Evolutionary conservation across 306 rosid genomes (phyloP), one percentile per base, ranked within the genome.

Genomic region (Corylus americana): DNA sequence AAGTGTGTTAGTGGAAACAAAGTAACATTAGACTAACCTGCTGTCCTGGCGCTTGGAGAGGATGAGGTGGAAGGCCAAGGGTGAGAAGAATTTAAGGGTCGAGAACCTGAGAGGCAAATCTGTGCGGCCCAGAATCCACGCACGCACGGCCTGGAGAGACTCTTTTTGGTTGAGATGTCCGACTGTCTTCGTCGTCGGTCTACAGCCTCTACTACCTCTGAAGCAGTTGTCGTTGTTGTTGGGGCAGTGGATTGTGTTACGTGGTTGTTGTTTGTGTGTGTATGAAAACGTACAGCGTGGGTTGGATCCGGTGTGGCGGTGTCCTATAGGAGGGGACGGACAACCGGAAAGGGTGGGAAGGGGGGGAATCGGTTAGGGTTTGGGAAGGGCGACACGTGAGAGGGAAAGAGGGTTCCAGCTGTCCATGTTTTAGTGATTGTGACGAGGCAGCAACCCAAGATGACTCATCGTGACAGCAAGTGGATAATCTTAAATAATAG

Each of bases 21-120:
- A 76, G 31, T 2, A 55, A 62, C 1, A 6, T 5, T 6, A 16
- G 78, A 57, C 68, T 63, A 77, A 92, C 97, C 93, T 88, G 90
- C 55, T 84, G 77, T 81, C 80, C 83, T 83, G 90, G 89, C 88
- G 89, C 66, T 39, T 66, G 87, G 75, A 61, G 69, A 75, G 75
- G 81, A 82, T 88, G 93, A 90, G 90, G 90, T 89, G 92, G 88
- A 91, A 86, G 88, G 89, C 96, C 96, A 92, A 90, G 89, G 86
- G 79, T 63, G 58, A 76, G 77, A 83, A 76, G 77, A 83, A 64
- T 62, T 58, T 51, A 10, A 73, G 78, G 81, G 74, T 37, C 53
- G 31, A 29, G 61, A 48, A 83, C 16, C 73, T 58, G 7, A 10
- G 14, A 73, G 76, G 6, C 74, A 51, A 74, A 79, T 66, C 68